Base-by-base conservation (phyloP, 2,329 filamentous ascomycete genomes). In the Pseudogymnoascus sp. region DNA sequence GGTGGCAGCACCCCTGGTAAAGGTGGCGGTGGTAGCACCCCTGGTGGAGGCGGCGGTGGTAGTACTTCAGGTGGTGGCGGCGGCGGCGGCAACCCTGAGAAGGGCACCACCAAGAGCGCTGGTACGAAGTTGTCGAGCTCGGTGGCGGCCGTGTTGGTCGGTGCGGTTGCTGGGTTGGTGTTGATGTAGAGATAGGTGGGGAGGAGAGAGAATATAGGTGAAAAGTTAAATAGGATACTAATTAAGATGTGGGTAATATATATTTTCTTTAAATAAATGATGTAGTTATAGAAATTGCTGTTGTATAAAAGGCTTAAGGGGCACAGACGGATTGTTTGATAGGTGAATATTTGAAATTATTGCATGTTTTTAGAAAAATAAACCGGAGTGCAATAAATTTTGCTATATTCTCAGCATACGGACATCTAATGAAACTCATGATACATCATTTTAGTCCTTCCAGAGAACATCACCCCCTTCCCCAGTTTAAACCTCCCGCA, bases 401-500 rank as follows among this genome's bases (percentile, higher is more conserved):
- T 51, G 45, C 45, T 51, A 51, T 51, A 29, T 51, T 29, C 45
- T 51, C 45, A 51, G 29, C 45, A 29, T 51, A 51, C 12, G 23
- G 45, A 51, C 45, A 51, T 11, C 23, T 16, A 51, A 51, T 51
- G 45, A 51, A 51, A 51, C 45, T 51, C 23, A 51, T 29, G 21
- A 51, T 51, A 51, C 45, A 51, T 51, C 45, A 51, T 51, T 51
- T 29, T 51, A 26, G 21, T 29, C 23, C 23, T 47, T 12, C 5
- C 21, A 47, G 18, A 23, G 18, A 47, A 14, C 45, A 29, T 4
- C 45, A 51, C 12, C 14, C 14, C 1, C 14, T 10, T 14, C 45
- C 23, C 23, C 23, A 51, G 4, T 5, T 29, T 29, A 51, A 7
- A 40, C 64, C 16, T 65, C 70, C 37, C 69, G 67, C 83, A 86